Evolutionary conservation across 2,329 filamentous ascomycete species (phyloP).

Genomic region (Rhinocladiella similis): DNA sequence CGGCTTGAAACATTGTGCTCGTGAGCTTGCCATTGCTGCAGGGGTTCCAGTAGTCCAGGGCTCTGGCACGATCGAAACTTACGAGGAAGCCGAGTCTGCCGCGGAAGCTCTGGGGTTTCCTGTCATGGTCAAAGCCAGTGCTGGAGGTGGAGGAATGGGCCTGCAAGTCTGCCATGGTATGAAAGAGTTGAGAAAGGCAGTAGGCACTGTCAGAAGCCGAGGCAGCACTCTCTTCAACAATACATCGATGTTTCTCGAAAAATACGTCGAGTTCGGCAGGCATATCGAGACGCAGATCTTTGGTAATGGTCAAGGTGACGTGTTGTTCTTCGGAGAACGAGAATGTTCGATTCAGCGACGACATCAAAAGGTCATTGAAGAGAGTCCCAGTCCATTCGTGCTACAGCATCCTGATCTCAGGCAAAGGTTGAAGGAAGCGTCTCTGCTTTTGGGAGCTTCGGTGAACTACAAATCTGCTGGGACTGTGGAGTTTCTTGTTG

Average conservation of each 20-base stretch:
- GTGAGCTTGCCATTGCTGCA: conserved; percentile 80
- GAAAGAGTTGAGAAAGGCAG: conserved; percentile 76
- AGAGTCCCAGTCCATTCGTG: conserved; percentile 82
- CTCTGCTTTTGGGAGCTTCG: conserved; percentile 91
- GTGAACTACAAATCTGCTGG: conserved; percentile 98
- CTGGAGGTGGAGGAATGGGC: conserved; percentile 93
- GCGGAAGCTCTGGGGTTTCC: conserved; percentile 95
- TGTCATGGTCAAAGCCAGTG: conserved; percentile 99
- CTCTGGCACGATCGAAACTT: conserved; percentile 82
- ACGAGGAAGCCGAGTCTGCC: conserved; percentile 92
- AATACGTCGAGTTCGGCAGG: conserved; percentile 97
- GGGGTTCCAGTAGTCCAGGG: conserved; percentile 93
- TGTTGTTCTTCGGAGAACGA: conserved; percentile 97
- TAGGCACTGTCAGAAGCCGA: conserved; percentile 94
- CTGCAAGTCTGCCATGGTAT: conserved; percentile 97
- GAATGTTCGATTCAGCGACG: conserved; percentile 98
- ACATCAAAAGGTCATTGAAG: conserved; percentile 99
- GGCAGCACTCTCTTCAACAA: conserved; percentile 97
- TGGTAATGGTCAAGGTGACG: conserved; percentile 95
- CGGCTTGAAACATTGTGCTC: conserved; percentile 97
- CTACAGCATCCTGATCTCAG: conserved; percentile 82
- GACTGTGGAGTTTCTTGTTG: conserved; percentile 97
- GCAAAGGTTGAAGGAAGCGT: too few relatives aligned
- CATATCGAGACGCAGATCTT: conserved; percentile 98
- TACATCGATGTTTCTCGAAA: conserved; percentile 97